Evolutionary conservation across 305 asterid species (phyloP).

Genomic region (Solanum aculeatissimum): DNA sequence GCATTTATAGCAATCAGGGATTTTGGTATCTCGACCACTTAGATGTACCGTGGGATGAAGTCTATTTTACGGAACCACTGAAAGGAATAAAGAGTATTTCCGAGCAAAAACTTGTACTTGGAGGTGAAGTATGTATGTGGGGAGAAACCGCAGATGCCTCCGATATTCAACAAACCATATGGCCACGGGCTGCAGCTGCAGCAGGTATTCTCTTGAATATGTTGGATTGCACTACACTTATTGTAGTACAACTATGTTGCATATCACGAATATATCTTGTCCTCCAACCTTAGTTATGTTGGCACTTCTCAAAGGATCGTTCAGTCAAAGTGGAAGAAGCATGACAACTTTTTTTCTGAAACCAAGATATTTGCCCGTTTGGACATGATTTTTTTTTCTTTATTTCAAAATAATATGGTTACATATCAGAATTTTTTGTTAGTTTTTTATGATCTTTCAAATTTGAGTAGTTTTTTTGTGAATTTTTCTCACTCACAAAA

Average conservation of each 20-base stretch:
- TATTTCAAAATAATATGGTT: neutral
- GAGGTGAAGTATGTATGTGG: conserved; percentile 99
- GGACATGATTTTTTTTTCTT: neutral
- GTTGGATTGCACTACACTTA: neutral
- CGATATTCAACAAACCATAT: conserved; percentile 72
- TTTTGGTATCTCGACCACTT: conserved; percentile 91
- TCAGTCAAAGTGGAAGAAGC: neutral
- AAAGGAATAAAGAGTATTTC: conserved; percentile 57
- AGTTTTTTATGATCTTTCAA: too few species aligned
- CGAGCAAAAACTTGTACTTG: conserved; percentile 67
- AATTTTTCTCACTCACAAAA: neutral
- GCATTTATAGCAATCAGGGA: conserved; percentile 92
- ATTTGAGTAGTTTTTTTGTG: neutral
- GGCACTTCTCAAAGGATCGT: neutral
- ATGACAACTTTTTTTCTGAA: neutral
- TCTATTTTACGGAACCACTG: conserved; percentile 64
- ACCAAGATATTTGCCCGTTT: neutral
- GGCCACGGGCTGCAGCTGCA: conserved; percentile 99
- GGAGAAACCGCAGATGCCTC: conserved; percentile 86
- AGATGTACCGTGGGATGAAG: conserved; percentile 76
- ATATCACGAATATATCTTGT: neutral
- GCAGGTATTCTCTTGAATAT: conserved; percentile 49
- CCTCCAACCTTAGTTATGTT: neutral
- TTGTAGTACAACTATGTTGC: neutral
- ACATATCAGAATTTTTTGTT: neutral